Evolutionary conservation across 345 rosid species (phyloP).

Genomic region (Anacardium occidentale): DNA sequence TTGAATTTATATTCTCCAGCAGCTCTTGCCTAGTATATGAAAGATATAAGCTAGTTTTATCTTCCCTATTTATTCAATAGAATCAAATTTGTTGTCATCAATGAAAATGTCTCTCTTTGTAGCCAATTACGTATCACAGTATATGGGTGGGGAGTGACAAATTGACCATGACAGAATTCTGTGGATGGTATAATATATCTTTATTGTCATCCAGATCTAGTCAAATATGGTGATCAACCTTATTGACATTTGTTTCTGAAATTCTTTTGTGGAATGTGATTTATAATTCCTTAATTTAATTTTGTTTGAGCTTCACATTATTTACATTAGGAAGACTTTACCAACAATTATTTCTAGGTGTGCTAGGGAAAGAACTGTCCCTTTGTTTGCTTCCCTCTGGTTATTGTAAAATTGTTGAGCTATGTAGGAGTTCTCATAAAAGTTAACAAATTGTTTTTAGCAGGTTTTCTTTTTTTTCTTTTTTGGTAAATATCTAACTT

Average conservation of each 20-base stretch:
- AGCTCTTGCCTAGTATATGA: neutral
- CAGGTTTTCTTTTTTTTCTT: too few species aligned
- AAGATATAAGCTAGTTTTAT: neutral
- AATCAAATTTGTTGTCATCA: neutral
- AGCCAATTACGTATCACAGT: neutral
- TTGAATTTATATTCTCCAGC: neutral
- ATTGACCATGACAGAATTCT: neutral
- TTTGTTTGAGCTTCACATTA: neutral
- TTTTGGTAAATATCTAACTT: too few species aligned
- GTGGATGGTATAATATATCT: neutral
- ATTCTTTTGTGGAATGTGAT: neutral
- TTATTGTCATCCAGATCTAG: too few species aligned
- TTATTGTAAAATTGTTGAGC: neutral
- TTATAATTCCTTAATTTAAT: neutral
- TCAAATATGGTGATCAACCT: neutral
- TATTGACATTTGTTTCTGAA: neutral
- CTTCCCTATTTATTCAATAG: neutral
- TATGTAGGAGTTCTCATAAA: neutral
- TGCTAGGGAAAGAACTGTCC: neutral
- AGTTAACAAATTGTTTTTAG: neutral
- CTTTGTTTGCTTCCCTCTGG: neutral
- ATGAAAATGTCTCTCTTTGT: neutral
- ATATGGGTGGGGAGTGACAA: neutral
- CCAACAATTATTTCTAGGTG: neutral
- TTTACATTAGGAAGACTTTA: neutral